A percentile compares a stretch with the other conserved stretches of the same genome.
These are phyloP conservation scores for Ceratobasidium sp. DNA, from an alignment of 1,284 basidiomycete genomes.

Conservation along the genomic window DNA sequence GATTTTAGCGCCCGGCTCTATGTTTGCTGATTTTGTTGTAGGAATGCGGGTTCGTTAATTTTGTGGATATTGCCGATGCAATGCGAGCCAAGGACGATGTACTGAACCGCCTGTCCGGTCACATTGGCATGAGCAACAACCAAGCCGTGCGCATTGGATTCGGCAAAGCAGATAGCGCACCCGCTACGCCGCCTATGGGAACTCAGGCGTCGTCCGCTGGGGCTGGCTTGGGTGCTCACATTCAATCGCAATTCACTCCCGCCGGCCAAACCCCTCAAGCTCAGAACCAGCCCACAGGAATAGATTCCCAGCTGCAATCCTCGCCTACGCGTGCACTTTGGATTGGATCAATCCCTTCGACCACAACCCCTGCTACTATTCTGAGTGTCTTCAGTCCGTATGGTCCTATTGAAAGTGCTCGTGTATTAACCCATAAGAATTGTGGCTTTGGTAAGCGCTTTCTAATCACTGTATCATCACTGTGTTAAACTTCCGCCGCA, in stretches of 20 bases:
- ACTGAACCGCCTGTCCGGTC: constrained; percentile 90
- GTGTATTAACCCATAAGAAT: constrained; percentile 96
- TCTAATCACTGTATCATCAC: not conserved
- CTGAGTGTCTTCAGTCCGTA: constrained; percentile 94
- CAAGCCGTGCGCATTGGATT: constrained; percentile 97
- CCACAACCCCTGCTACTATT: constrained; percentile 91
- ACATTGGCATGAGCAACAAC: constrained; percentile 91
- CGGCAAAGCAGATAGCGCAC: constrained; percentile 95
- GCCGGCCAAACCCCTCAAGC: constrained; percentile 48
- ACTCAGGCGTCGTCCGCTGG: constrained; percentile 41
- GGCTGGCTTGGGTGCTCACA: constrained; percentile 32
- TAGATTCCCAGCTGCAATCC: constrained; percentile 84
- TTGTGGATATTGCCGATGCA: constrained; percentile 93
- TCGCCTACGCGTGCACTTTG: constrained; percentile 93
- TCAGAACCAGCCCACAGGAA: constrained; percentile 63
- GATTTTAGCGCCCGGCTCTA: not conserved
- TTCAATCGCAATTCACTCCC: constrained; percentile 40
- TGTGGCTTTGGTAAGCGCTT: constrained; percentile 85
- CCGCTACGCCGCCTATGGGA: constrained; percentile 72
- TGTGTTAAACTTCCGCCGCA: constrained; percentile 50
- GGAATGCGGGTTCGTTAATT: constrained; percentile 99
- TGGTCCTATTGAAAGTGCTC: constrained; percentile 95
- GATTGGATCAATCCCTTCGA: constrained; percentile 95
- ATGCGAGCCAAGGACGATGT: constrained; percentile 97
- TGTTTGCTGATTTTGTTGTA: constrained; percentile 51